Base-by-base conservation (phyloP, 768 basidiomycete genomes). In the Tricholoma sp. region DNA sequence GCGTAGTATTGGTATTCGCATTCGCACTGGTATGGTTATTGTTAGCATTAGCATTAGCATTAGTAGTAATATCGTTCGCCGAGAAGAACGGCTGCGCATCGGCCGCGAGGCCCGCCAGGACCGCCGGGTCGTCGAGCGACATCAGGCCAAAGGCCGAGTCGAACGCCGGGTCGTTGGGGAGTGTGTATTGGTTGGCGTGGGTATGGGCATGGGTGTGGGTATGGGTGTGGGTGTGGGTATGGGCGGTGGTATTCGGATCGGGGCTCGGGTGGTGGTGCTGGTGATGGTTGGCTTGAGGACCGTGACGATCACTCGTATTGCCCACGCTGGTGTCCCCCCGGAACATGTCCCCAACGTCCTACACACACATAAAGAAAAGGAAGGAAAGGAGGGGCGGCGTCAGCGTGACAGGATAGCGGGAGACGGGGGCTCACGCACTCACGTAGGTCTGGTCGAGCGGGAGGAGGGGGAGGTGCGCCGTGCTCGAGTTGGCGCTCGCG, bases 51-150 rank as follows among this genome's bases (percentile, higher is more conserved):
- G n/a, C n/a, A n/a, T n/a, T n/a, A n/a, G n/a, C n/a, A n/a, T n/a
- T n/a, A n/a, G n/a, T n/a, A n/a, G n/a, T n/a, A n/a, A n/a, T n/a
- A n/a, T n/a, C n/a, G n/a, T n/a, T n/a, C n/a, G 64, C 65, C 7
- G 73, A 67, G 66, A 89, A 90, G 75, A 89, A 89, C 0, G 86
- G 83, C 12, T 80, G 75, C 6, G 77, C 80, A 56, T 86, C 85
- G 3, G 67, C 68, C 1, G 82, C 68, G 49, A 89, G 73, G 2
- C 85, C 80, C 0, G 86, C 83, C 36, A 90, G 74, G 7, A 85
- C 83, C 53, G 79, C 79, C 1, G 84, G 81, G 64, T 91, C 89
- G 55, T 90, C 89, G 51, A 92, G 76, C 17, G 82, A 83, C 84
- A 92, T 81, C 52, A 86, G 76, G 7, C 87, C 89, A 65, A 92